phyloP scores from a whole-genome alignment of 1,139 yeast genomes.

The Protomyces arabidopsidicola region DNA sequence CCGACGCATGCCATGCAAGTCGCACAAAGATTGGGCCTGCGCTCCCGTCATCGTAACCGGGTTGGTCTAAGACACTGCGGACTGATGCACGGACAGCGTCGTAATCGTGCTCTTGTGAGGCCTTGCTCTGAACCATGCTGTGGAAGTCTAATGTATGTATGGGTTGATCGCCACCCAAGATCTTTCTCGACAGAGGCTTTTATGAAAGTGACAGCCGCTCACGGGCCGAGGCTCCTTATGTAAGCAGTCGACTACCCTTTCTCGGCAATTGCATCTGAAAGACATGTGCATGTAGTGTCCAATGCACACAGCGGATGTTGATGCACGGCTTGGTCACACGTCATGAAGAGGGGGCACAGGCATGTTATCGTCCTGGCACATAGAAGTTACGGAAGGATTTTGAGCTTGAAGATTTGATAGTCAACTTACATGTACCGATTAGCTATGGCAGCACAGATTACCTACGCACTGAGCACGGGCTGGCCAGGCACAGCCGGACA shows the following conservation, averaged over 20 bases:
- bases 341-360: too few species aligned
- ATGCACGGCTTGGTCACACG: too few species aligned
- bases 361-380: too few species aligned
- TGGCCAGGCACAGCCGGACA: not conserved
- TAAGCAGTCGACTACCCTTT: not conserved
- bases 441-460: too few species aligned
- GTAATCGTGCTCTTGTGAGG: constrained; percentile 22
- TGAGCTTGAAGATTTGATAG: not conserved
- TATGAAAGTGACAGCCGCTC: too few species aligned
- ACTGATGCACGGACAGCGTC: constrained; percentile 67
- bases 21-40: constrained; percentile 64
- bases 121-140: constrained; percentile 13
- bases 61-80: constrained; percentile 65
- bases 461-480: not conserved
- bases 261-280: too few species aligned
- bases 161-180: not conserved
- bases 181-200: too few species aligned
- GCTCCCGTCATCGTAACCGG: constrained; percentile 68
- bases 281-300: too few species aligned
- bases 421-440: too few species aligned
- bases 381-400: not conserved
- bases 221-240: not conserved
- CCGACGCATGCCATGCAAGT: constrained; percentile 66
- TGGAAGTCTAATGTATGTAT: not conserved
- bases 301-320: too few species aligned